These are phyloP conservation scores for Ganoderma resinaceum DNA, from an alignment of 1,284 basidiomycete species.

Conservation along the genomic window DNA sequence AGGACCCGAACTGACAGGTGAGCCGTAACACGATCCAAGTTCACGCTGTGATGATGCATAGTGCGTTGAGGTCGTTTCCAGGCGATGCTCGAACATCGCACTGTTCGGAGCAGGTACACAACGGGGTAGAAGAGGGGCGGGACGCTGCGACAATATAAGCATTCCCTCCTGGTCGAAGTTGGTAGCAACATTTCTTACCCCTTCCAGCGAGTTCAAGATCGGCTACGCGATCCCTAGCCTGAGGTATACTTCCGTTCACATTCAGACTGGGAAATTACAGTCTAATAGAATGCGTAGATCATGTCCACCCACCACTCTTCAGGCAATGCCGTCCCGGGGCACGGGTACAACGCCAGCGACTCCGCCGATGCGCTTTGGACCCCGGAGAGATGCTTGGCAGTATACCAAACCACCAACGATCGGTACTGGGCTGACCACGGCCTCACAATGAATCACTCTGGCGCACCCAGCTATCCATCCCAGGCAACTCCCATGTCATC, in stretches of 20 bases:
- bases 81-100: conserved; percentile 7
- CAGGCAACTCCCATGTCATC: not conserved
- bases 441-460: conserved; percentile 16
- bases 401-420: conserved; percentile 16
- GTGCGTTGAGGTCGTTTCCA: conserved; percentile 12
- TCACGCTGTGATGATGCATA: conserved; percentile 7
- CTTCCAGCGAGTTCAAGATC: not conserved
- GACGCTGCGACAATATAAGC: conserved; percentile 7
- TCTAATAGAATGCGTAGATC: not conserved
- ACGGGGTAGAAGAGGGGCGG: not conserved
- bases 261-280: not conserved
- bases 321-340: not conserved
- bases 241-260: not conserved
- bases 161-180: not conserved
- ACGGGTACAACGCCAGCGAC: not conserved
- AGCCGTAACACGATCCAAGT: conserved; percentile 8
- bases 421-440: conserved; percentile 19
- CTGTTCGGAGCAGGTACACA: not conserved
- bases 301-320: not conserved
- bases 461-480: not conserved
- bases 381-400: conserved; percentile 9
- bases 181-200: not conserved
- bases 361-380: not conserved
- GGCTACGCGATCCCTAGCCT: not conserved
- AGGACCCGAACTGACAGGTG: conserved; percentile 11